Base-by-base conservation (phyloP, 2,329 filamentous ascomycete genomes). In the Phialophora macrospora region DNA sequence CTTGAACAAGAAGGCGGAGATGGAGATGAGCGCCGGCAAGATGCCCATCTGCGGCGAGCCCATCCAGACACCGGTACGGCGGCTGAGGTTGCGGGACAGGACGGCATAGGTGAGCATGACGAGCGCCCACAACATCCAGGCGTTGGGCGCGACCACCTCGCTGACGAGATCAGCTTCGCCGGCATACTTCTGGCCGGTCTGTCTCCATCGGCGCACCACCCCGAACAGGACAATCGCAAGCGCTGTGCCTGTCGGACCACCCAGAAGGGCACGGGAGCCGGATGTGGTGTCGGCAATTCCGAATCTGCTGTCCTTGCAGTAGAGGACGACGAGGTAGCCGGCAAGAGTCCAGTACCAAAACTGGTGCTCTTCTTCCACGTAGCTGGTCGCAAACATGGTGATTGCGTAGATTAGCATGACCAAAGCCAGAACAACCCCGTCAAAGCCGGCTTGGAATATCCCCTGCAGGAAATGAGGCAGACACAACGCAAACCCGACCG, bases 361-460 rank as follows among this genome's bases (percentile, higher is more conserved):
- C 71, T 98, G 92, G 57, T 99, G 95, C 77, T 99, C 95, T 79
- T 99, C 95, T 77, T 99, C 95, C 1, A 99, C 92, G 76, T 95
- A 99, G 74, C 93, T 98, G 75, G 92, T 97, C 9, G 93, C 94
- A 78, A 98, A 98, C 93, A 98, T 98, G 87, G 97, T 96, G 44
- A 87, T 76, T 1, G 89, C 88, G 74, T 98, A 97, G 0, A 85
- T 77, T 0, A 88, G 55, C 0, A 85, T 85, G 32, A 88, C 80
- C 1, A 84, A 68, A 3, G 80, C 70, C 58, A 90, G 80, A 3
- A 79, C 78, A 3, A 73, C 24, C 2, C 73, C 60, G 8, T 65
- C 65, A 17, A 67, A 52, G 3, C 64, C 63, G 5, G 62, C 64
- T 22, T 52, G 48, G 48, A 46, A 38, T 20, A 60, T 32, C 14